These are phyloP conservation scores for Stereum hirsutum DNA, from an alignment of 1,284 basidiomycete species.

Conservation along the genomic window DNA sequence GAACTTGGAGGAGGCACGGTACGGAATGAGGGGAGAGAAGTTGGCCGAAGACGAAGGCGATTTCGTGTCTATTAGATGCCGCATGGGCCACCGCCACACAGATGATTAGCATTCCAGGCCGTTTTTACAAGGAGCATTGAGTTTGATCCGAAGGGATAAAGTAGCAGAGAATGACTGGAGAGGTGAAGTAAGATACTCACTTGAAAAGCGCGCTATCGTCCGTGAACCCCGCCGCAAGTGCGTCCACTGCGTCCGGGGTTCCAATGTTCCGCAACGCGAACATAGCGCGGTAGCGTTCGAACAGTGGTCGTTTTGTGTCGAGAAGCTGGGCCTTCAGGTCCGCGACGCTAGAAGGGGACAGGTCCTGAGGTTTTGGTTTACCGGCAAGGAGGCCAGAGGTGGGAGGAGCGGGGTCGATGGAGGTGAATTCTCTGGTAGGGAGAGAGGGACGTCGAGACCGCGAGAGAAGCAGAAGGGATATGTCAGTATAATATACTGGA, in stretches of 20 bases:
- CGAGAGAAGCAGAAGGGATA: background rate
- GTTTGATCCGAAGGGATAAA: no score
- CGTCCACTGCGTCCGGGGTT: slow-evolving; percentile 74
- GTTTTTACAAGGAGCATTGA: no score
- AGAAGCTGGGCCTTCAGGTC: slow-evolving; percentile 63
- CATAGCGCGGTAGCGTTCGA: slow-evolving; percentile 97
- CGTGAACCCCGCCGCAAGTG: slow-evolving; percentile 83
- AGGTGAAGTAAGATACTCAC: slow-evolving; percentile 30
- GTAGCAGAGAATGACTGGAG: background rate
- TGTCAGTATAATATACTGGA: background rate
- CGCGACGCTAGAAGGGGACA: slow-evolving; percentile 37
- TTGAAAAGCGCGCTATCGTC: slow-evolving; percentile 90
- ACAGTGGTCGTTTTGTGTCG: slow-evolving; percentile 67
- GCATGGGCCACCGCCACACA: background rate
- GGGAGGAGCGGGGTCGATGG: slow-evolving; percentile 93
- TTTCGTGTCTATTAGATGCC: slow-evolving; percentile 69
- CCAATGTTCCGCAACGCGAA: slow-evolving; percentile 93
- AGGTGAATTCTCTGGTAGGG: slow-evolving; percentile 57
- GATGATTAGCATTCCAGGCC: no score
- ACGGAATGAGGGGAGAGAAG: slow-evolving; percentile 86
- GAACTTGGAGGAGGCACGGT: slow-evolving; percentile 74
- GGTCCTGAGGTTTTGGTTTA: slow-evolving; percentile 37
- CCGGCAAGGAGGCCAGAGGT: slow-evolving; percentile 52
- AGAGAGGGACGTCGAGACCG: background rate
- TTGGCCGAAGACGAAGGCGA: slow-evolving; percentile 98